Conservation (phyloP, 495 filamentous ascomycete genomes). For the Talaromyces adpressus region DNA sequence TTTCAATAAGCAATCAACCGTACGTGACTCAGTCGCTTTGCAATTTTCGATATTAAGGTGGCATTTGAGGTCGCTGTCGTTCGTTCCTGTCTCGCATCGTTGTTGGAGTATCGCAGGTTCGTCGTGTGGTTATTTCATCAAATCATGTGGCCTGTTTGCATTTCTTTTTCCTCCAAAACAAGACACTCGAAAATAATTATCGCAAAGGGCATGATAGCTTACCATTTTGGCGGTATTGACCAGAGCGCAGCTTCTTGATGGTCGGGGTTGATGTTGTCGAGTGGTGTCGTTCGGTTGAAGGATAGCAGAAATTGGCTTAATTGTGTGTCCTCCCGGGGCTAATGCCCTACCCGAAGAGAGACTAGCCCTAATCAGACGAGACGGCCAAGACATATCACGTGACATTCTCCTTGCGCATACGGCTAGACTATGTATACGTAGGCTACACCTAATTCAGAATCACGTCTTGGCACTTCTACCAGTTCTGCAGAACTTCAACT, state of each 20-base stretch:
- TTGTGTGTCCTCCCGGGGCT: conserved; percentile 32
- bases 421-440: neutral
- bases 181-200: neutral
- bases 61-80: neutral
- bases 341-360: conserved; percentile 37
- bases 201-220: conserved; percentile 20
- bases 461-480: neutral
- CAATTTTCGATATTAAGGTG: neutral
- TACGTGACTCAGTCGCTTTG: neutral
- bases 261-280: conserved; percentile 42
- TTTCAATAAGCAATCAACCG: neutral
- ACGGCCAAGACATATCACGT: neutral
- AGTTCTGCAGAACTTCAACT: neutral
- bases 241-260: conserved; percentile 37
- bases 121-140: neutral
- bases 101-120: neutral
- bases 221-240: conserved; percentile 55
- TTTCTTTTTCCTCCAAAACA: conserved; percentile 16
- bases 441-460: neutral
- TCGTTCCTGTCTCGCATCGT: neutral
- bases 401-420: neutral
- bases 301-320: conserved; percentile 31
- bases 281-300: conserved; percentile 31
- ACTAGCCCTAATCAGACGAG: conserved; percentile 25
- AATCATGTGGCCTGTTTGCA: conserved; percentile 4